These are phyloP conservation scores for Blattamonas nauphoetae DNA, from an alignment of 78 protist species.

Conservation along the genomic window DNA sequence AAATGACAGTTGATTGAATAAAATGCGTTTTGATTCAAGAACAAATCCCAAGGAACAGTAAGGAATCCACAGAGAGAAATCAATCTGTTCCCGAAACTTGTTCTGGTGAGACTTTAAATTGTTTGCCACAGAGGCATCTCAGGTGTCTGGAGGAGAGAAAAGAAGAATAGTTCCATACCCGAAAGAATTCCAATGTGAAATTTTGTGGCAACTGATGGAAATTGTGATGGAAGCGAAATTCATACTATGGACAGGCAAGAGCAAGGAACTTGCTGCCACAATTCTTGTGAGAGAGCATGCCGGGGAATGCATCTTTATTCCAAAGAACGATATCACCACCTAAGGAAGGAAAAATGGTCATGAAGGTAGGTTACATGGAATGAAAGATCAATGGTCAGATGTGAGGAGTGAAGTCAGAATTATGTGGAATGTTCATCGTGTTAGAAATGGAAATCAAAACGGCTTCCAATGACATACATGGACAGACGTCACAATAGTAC, in stretches of 20 bases:
- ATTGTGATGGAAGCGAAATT: not conserved
- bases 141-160: not conserved
- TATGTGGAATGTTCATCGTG: no score
- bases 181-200: not conserved
- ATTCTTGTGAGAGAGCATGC: not conserved
- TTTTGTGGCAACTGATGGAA: not conserved
- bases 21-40: no score
- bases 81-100: not conserved
- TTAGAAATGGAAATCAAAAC: no score
- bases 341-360: no score
- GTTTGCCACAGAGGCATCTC: not conserved
- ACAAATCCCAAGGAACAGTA: no score
- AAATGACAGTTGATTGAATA: no score
- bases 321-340: not conserved
- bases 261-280: not conserved
- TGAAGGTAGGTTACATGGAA: no score
- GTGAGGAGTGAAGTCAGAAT: no score
- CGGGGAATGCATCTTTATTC: not conserved
- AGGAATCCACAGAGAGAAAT: no score
- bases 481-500: not conserved
- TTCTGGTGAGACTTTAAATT: not conserved
- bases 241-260: not conserved
- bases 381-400: no score
- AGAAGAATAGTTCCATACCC: not conserved
- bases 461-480: not conserved